These are phyloP conservation scores for Phytophthora colocasiae DNA, from an alignment of 352 stramenopile species.

Conservation along the genomic window DNA sequence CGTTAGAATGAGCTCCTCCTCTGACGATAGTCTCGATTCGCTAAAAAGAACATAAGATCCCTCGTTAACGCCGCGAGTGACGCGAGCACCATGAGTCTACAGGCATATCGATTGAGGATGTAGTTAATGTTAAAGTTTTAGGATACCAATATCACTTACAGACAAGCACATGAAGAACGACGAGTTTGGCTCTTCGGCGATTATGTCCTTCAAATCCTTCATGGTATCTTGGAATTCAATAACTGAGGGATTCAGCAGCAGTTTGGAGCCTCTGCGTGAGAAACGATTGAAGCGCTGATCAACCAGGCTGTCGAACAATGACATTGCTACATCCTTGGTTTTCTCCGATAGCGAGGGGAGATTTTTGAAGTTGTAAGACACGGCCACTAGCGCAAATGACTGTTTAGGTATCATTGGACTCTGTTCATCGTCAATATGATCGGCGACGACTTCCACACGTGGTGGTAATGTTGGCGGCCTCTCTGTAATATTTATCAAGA, in stretches of 20 bases:
- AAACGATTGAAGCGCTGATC: slow-evolving; percentile 62
- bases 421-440: not conserved
- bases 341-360: slow-evolving; percentile 60
- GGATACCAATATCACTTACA: slow-evolving; percentile 33
- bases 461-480: not conserved
- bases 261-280: slow-evolving; percentile 50
- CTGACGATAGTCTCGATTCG: slow-evolving; percentile 70
- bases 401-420: slow-evolving; percentile 24
- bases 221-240: slow-evolving; percentile 85
- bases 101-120: not conserved
- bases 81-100: slow-evolving; percentile 73
- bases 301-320: slow-evolving; percentile 64
- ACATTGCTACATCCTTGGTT: slow-evolving; percentile 60
- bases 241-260: slow-evolving; percentile 83
- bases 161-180: slow-evolving; percentile 74
- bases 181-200: slow-evolving; percentile 40
- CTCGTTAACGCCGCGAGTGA: slow-evolving; percentile 58
- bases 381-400: slow-evolving; percentile 61
- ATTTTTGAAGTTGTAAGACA: slow-evolving; percentile 63
- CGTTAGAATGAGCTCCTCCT: slow-evolving; percentile 75
- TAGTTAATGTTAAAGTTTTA: not conserved
- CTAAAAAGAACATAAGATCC: slow-evolving; percentile 78
- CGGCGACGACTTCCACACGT: not conserved
- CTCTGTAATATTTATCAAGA: slow-evolving; percentile 3
- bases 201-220: slow-evolving; percentile 61